phyloP scores from a whole-genome alignment of 2,329 filamentous ascomycete species.

The Botrytis medusae region DNA sequence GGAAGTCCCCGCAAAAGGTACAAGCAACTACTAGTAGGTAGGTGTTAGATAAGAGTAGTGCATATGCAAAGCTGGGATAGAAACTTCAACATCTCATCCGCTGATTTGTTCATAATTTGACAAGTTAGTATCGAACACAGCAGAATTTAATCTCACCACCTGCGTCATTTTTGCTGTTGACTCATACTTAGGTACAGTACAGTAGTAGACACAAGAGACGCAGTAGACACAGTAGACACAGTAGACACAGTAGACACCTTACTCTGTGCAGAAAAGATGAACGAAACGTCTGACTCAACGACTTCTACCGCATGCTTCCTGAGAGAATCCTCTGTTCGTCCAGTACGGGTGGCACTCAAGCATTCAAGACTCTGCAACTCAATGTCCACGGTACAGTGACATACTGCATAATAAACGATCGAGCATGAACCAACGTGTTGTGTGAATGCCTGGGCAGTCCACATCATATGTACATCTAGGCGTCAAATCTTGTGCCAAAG shows the following conservation, averaged over 20 bases:
- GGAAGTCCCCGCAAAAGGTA: neutral
- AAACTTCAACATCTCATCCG: neutral
- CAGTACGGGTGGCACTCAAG: neutral
- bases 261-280: neutral
- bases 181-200: neutral
- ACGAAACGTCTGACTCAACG: neutral
- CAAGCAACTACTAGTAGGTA: neutral
- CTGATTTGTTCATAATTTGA: neutral
- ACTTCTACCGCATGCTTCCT: neutral
- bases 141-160: neutral
- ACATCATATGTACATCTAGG: too few species aligned
- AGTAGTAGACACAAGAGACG: too few species aligned
- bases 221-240: neutral
- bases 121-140: neutral
- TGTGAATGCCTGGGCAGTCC: neutral
- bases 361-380: neutral
- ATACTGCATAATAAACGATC: neutral
- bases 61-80: neutral
- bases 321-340: neutral
- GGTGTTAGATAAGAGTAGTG: neutral
- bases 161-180: conserved; percentile 6
- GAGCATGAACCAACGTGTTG: neutral
- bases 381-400: neutral
- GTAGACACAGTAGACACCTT: neutral
- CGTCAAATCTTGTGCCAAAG: neutral